These are phyloP conservation scores for Avena atlantica DNA, from an alignment of 176 grass and related monocot species.

Conservation along the genomic window DNA sequence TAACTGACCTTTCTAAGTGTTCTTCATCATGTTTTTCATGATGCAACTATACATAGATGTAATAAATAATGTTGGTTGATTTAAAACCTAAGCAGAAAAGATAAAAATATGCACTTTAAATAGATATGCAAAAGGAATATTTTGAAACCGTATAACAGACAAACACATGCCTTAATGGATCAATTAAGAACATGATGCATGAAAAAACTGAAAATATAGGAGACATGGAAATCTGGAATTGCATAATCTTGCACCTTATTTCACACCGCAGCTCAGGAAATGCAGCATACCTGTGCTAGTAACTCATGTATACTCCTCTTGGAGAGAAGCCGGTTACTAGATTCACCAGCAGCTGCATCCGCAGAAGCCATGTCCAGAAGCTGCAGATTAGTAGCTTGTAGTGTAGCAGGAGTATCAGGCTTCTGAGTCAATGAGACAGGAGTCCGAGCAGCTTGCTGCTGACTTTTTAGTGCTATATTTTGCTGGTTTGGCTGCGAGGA, in stretches of 20 bases:
- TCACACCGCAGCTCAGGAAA: constrained; percentile 12
- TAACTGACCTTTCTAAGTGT: constrained; percentile 20
- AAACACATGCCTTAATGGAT: not conserved
- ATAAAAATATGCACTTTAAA: not conserved
- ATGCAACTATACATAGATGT: not conserved
- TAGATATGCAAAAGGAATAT: constrained; percentile 32
- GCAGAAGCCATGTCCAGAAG: constrained; percentile 25
- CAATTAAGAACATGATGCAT: not conserved
- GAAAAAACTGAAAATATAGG: constrained; percentile 11
- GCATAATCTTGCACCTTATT: constrained; percentile 20
- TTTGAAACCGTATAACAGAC: constrained; percentile 10
- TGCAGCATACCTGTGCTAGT: constrained; percentile 69
- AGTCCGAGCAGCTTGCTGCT: constrained; percentile 66
- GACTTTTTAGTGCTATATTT: constrained; percentile 47
- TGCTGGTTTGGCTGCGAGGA: constrained; percentile 61
- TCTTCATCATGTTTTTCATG: not conserved
- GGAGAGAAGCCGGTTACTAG: constrained; percentile 67
- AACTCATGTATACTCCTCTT: constrained; percentile 94
- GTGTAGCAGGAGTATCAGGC: constrained; percentile 42
- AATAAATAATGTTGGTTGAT: constrained; percentile 3
- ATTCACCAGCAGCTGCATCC: constrained; percentile 57
- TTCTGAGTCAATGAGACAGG: constrained; percentile 57
- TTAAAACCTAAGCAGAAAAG: not conserved
- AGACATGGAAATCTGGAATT: constrained; percentile 15
- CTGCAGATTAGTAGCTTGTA: constrained; percentile 37